Evolutionary conservation across 805 yeast genomes (phyloP), one percentile per base, ranked within the genome.

Genomic region (Isabelozyma rhagii): DNA sequence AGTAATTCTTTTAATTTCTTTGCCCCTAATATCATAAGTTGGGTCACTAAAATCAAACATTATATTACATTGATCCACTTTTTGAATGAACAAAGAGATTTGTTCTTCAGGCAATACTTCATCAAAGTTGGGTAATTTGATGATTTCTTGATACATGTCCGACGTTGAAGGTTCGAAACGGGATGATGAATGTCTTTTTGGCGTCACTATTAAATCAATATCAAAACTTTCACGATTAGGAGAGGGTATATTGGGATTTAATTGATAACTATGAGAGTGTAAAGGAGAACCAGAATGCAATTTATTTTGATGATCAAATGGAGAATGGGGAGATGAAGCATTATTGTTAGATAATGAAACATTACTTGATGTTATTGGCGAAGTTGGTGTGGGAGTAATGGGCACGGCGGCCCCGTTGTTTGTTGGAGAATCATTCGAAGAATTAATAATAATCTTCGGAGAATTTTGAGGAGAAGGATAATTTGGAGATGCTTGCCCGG

Each of bases 21-120:
- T 94, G 43, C 97, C 97, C 60, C 87, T 84, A 47, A 91, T 82
- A 68, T 94, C 97, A 50, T 85, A 84, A 11, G 96, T 86, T 6
- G 97, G 96, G 68, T 94, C 98, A 60, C 82, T 82, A 64, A 94
- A 94, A 72, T 94, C 97, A 74, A 93, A 94, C 74, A 94, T 83
- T 25, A 91, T 85, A 66, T 89, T 90, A 75, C 98, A 93, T 70
- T 94, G 99, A 61, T 91, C 96, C 46, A 93, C 84, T 63, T 94
- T 94, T 59, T 87, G 87, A 47, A 91, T 72, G 61, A 94, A 94
- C 53, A 94, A 77, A 27, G 84, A 86, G 46, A 85, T 81, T 54
- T 87, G 85, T 62, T 89, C 93, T 54, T 84, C 89, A 17, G 90
- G 87, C 27, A 74, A 73, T 17, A 92, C 96, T 59, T 92, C 97